Evolutionary conservation across 208 protist genomes (phyloP).

Genomic region (Trypanosoma rangeli): DNA sequence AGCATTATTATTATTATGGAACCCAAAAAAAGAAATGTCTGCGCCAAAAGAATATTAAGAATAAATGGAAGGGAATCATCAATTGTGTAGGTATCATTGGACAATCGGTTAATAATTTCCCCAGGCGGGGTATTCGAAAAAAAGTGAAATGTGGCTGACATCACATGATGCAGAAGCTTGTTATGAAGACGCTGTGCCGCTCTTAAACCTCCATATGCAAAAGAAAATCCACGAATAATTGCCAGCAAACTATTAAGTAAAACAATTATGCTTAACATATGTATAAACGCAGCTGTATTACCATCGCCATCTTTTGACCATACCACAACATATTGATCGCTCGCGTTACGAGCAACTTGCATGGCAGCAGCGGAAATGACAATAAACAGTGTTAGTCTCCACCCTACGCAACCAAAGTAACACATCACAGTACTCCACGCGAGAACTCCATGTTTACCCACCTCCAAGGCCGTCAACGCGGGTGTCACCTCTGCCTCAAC

Average conservation of each 20-base stretch:
- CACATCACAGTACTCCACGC: constrained; percentile 22
- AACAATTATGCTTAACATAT: constrained; percentile 15
- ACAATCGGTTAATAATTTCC: constrained; percentile 81
- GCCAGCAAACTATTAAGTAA: constrained; percentile 28
- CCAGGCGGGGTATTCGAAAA: constrained; percentile 62
- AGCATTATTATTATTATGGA: constrained; percentile 34
- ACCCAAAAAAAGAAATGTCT: constrained; percentile 36
- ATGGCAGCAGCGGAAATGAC: constrained; percentile 22
- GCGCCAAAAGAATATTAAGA: constrained; percentile 47
- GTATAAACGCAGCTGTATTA: constrained; percentile 12
- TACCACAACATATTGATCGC: constrained; percentile 32
- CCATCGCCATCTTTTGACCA: constrained; percentile 26
- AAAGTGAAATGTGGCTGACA: constrained; percentile 48
- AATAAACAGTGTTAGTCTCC: constrained; percentile 21
- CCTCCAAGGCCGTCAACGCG: neutral
- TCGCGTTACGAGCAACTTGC: constrained; percentile 28
- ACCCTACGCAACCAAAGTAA: constrained; percentile 27
- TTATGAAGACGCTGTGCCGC: constrained; percentile 54
- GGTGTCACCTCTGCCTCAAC: neutral
- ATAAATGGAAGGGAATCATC: constrained; percentile 80
- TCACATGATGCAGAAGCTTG: constrained; percentile 41
- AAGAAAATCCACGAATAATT: constrained; percentile 29
- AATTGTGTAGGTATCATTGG: constrained; percentile 67
- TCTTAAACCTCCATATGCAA: constrained; percentile 33
- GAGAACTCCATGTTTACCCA: constrained; percentile 8